Base-by-base conservation (phyloP, 768 basidiomycete species). In the Boletales sp. region DNA sequence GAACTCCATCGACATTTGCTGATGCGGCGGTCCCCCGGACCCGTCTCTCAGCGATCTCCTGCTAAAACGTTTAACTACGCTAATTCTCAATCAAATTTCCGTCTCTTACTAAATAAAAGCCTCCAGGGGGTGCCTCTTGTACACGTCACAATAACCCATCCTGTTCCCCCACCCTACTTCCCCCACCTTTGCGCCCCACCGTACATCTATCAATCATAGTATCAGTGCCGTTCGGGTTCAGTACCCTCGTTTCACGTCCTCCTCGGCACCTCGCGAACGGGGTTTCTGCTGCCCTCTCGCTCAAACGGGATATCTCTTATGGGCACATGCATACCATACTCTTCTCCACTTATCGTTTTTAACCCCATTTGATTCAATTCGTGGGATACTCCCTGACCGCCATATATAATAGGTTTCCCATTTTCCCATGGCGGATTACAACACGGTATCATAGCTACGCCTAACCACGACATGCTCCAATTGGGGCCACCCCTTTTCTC, bases 1-100 rank as follows among this genome's bases (percentile, higher is more conserved):
- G 4, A 27, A 27, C 24, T 27, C 24, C 24, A 27, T 6, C 24
- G 24, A 27, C 24, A 27, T 27, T 6, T 6, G 24, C 24, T 27
- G 24, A 34, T 34, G 34, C 43, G 13, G 34, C 43, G 13, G 15
- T 0, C 31, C 29, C 30, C 53, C 55, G 53, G 55, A 15, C 50
- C 62, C 57, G 55, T 54, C 44, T 34, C 24, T 37, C 31, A 64
- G 52, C 49, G 54, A 61, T 55, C 55, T 27, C 37, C 48, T 64
- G 58, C 45, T 45, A 56, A 66, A 65, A 66, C 56, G 66, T 55
- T 50, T 66, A 64, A 66, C 58, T 51, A 68, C 50, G 55, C 48
- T 68, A 66, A 68, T 61, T 66, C 48, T 19, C 53, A 61, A 64
- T 65, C 58, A 52, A 54, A 51, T 60, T 35, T 54, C 55, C 51